Evolutionary conservation across 176 grass and related monocot species (phyloP), one percentile per base, ranked within the genome.

Genomic region (Musa acuminata): DNA sequence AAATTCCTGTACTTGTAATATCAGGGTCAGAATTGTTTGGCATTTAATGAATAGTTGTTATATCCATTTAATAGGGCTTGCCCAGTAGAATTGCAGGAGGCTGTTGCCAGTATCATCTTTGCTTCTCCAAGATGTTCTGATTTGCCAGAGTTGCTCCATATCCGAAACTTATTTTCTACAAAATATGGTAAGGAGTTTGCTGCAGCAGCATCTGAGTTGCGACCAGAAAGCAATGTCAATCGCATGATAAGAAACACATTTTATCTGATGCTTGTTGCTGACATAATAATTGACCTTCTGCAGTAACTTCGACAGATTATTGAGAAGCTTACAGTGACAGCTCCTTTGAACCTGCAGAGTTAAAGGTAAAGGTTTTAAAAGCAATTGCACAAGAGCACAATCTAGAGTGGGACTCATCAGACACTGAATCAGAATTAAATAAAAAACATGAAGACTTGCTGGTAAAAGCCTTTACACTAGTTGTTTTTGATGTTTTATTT

Each of bases 181-280:
- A 99, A 99, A 76, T 99, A 99, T 72, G 90, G 90, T 17, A 99
- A 99, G 80, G 95, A 99, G 76, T 99, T 99, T 81, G 86, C 86
- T 53, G 78, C 79, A 87, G 83, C 75, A 23, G 90, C 90, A 78
- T 87, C 86, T 60, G 95, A 99, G 83, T 82, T 99, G 77, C 82
- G 84, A 8, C 95, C 95, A 58, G 88, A 94, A 64, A 91, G 95
- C 3, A 76, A 86, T 73, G 95, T 94, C 21, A 99, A 99, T 75
- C 95, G 95, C 54, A 91, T 82, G n/a, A 90, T 99, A 94, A 85
- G 87, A 71, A 72, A 80, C 57, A 85, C n/a, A 3, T 50, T 25
- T 75, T 26, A 19, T 78, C 67, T 29, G 59, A 50, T 65, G 48
- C 11, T 19, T 86, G 20, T 71, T 77, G 20, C 48, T 12, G 9